Percentiles rank a stretch among this genome's conserved stretches.
These are phyloP conservation scores for Zymoseptoria crescenta DNA, from an alignment of 2,329 filamentous ascomycete genomes.

Conservation along the genomic window DNA sequence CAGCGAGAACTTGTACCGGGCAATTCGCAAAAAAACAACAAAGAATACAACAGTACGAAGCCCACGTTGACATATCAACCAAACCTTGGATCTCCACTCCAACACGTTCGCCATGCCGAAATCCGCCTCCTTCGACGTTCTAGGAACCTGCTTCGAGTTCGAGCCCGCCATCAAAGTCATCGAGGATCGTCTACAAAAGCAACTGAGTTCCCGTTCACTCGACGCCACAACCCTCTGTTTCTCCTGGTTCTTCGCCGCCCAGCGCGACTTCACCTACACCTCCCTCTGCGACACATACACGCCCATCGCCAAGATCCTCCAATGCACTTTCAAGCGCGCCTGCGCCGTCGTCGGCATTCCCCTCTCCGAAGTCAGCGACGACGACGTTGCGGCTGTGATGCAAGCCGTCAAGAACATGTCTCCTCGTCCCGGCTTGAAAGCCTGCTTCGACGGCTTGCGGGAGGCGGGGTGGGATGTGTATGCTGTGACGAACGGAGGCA, in stretches of 20 bases:
- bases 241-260: conserved; percentile 27
- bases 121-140: conserved; percentile 26
- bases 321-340: conserved; percentile 20
- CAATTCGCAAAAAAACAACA: no score
- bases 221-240: conserved; percentile 24
- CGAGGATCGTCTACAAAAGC: conserved; percentile 13
- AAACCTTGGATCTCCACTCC: background rate
- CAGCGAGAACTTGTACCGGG: background rate
- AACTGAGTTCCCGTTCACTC: conserved; percentile 11
- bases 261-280: conserved; percentile 27
- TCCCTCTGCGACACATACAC: conserved; percentile 22
- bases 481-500: conserved; percentile 25
- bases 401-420: conserved; percentile 13
- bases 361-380: conserved; percentile 13
- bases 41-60: background rate
- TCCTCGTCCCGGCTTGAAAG: conserved; percentile 20
- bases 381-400: conserved; percentile 25
- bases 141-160: conserved; percentile 27
- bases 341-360: conserved; percentile 23
- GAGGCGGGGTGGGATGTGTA: conserved; percentile 25
- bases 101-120: conserved; percentile 11
- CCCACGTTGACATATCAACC: background rate
- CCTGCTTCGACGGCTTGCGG: conserved; percentile 23
- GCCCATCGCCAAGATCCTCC: conserved; percentile 23
- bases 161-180: conserved; percentile 19